Evolutionary conservation across 768 basidiomycete species (phyloP).

Genomic region (Russula virescens): DNA sequence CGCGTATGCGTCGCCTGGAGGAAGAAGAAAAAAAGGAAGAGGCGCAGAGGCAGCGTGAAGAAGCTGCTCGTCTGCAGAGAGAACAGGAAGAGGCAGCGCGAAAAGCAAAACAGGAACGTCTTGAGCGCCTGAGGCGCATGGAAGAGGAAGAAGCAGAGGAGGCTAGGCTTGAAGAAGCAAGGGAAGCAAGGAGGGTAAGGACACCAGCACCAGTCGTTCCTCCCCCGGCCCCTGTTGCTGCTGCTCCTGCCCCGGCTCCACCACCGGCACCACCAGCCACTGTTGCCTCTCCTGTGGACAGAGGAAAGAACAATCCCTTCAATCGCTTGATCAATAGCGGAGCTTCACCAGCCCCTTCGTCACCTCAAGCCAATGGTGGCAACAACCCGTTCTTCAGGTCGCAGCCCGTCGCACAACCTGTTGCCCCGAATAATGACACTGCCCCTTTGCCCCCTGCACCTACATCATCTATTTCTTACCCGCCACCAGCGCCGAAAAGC

Average conservation of each 20-base stretch:
- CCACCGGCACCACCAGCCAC: slow-evolving; percentile 37
- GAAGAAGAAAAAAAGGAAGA: slow-evolving; percentile 53
- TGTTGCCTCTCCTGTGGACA: slow-evolving; percentile 35
- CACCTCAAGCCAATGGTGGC: slow-evolving; percentile 38
- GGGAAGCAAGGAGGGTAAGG: slow-evolving; percentile 27
- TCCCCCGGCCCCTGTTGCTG: slow-evolving; percentile 30
- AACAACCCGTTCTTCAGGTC: slow-evolving; percentile 74
- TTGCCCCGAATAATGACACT: slow-evolving; percentile 29
- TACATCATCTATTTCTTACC: slow-evolving; percentile 33
- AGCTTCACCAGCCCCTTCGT: slow-evolving; percentile 32
- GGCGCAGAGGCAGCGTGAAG: slow-evolving; percentile 39
- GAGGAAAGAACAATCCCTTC: slow-evolving; percentile 75
- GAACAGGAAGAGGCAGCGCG: slow-evolving; percentile 27
- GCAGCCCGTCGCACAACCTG: slow-evolving; percentile 35
- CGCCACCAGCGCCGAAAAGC: slow-evolving; percentile 36
- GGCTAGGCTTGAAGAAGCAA: slow-evolving; percentile 14
- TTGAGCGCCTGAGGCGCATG: slow-evolving; percentile 18
- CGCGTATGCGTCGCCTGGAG: slow-evolving; percentile 65
- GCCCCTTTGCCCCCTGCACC: slow-evolving; percentile 5
- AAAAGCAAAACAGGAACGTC: slow-evolving; percentile 16
- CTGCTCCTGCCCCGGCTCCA: slow-evolving; percentile 31
- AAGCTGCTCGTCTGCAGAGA: slow-evolving; percentile 29
- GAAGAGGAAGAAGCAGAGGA: slow-evolving; percentile 22
- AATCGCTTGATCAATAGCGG: slow-evolving; percentile 56
- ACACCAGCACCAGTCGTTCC: slow-evolving; percentile 41